Base-by-base conservation (phyloP, 23 red algal species). In the Agarophyton chilense region DNA sequence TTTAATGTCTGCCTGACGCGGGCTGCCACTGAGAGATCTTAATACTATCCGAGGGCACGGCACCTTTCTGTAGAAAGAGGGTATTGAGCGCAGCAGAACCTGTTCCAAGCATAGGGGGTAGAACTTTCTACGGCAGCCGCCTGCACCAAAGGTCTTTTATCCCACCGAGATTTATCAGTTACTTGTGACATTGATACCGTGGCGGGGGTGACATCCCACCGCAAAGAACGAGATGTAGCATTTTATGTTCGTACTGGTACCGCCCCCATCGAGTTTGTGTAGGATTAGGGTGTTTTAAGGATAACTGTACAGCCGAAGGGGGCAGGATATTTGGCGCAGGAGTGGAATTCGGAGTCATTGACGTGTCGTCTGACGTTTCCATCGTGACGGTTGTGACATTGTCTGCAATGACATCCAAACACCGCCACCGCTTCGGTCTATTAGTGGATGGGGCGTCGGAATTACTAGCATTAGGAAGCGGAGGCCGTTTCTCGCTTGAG, bases 91-190 rank as follows among this genome's bases (percentile, higher is more conserved):
- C 86, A 21, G 73, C 53, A 8, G 86, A 77, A 9, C 83, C 66
- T 26, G 86, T 75, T 16, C 76, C 51, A 24, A 41, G n/a, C 14
- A 87, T 26, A 34, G 68, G 71, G n/a, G 2, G 91, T 81, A 6
- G 49, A 16, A n/a, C 77, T 46, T 22, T 43, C 21, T 42, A 53
- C 56, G 6, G 50, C 36, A 22, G 65, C 71, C 12, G 42, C 35
- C 39, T 82, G 72, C 28, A 81, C 54, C 18, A 78, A 24, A 1
- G 90, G 94, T 32, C 89, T 96, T 66, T 93, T 70, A 72, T 96
- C 94, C 94, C 94, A 96, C 1, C 94, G 78, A 38, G 94, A 96
- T 26, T 88, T 85, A 60, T 86, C 86, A 4, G 76, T 54, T 0
- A 51, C 88, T 28, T 58, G 55, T 25, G 38, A 50, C 24, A 50